Evolutionary conservation across 2,329 filamentous ascomycete genomes (phyloP), one percentile per base, ranked within the genome.

Genomic region (Pseudopyricularia javanii): DNA sequence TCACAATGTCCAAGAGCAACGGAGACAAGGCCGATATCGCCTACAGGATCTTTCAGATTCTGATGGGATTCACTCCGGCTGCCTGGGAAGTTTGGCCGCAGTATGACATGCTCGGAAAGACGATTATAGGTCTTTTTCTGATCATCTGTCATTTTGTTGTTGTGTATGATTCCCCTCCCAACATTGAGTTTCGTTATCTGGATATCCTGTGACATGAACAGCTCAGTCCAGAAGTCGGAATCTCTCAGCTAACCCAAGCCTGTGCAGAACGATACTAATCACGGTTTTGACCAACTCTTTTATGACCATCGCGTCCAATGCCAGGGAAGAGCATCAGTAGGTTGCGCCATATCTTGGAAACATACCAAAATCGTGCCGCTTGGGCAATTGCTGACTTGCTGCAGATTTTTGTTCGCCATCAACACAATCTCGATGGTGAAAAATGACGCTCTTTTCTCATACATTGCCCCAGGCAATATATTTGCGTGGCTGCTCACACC

Each of bases 361-460:
- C 14, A 17, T 47, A 33, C 7, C 6, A 11, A 14, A 32, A 6
- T 26, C 12, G 14, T 34, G 11, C 15, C 15, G 12, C 3, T 12
- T 50, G 20, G n/a, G 15, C 3, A 2, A 17, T 33, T 9, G 40
- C 30, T 52, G 7, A 35, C 60, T 56, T 60, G 57, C 48, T 4
- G 7, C 49, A 79, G 76, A 55, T 96, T 95, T 64, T 70, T 96
- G 2, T 96, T 97, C 63, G 91, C 91, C 0, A 90, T 97, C 66
- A 97, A 96, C 64, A 94, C 91, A 4, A 95, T 96, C 50, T 94
- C 89, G 4, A 94, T 95, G 88, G 91, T 96, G 58, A 97, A 96
- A 67, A 95, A 93, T n/a, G 91, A 97, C 65, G 87, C 90, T 0
- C 73, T 96, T 0, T 97, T 97, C 72, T 94, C 89, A 3, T 96